Base-by-base conservation (phyloP, 495 filamentous ascomycete genomes). In the Daldinia loculata region DNA sequence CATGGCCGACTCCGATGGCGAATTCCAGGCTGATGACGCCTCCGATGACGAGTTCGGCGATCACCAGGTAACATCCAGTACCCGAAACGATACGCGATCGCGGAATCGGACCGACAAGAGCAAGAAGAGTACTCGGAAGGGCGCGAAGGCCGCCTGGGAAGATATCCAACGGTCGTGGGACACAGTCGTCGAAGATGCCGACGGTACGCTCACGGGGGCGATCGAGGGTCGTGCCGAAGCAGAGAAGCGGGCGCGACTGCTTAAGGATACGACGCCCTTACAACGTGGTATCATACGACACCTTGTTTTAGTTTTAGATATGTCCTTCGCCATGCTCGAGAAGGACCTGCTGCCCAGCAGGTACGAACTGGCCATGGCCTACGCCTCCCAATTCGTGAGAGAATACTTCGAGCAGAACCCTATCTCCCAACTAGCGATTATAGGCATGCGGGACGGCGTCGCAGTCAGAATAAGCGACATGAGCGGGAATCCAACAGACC, bases 331-430 rank as follows among this genome's bases (percentile, higher is more conserved):
- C 19, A 99, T 99, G 95, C 80, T 87, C 14, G 95, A 98, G 80
- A 98, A 98, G 78, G 95, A 99, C 72, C 84, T 98, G 34, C 88
- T 93, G 14, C 95, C 95, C 6, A 97, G 87, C 19, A 88, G 95
- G 34, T 93, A 95, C 78, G 86, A 93, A 45, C 85, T 97, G 39
- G 89, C 89, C 8, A 85, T 98, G 66, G 89, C 89, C 71, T 96
- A 94, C 81, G 92, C 94, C 51, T 86, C 90, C 66, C 91, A 92
- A 65, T 98, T 97, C 77, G 91, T 98, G 39, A 86, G 89, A 51
- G 96, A 98, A 71, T 99, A 93, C 80, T 99, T 98, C 77, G 95
- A 98, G 78, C 95, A 99, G 78, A 99, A 99, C 67, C 95, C 95
- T n/a, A 98, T 99, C 78, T 95, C 93, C 30, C 96, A 99, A 76